phyloP scores from a whole-genome alignment of 768 basidiomycete species.

The Botryobasidium botryosum region DNA sequence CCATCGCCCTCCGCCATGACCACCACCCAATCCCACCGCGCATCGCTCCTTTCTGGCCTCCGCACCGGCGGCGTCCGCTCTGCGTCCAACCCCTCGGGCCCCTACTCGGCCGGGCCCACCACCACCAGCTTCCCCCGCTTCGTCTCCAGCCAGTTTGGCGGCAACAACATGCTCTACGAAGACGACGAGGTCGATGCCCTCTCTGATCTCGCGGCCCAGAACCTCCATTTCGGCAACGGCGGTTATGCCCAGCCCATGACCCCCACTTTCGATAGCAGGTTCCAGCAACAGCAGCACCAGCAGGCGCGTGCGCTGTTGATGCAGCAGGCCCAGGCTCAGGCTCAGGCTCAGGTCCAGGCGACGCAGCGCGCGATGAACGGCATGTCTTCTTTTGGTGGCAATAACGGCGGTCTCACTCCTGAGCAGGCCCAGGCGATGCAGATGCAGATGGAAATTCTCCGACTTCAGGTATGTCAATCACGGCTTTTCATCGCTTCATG shows the following conservation, averaged over 20 bases:
- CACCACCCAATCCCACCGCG: constrained; percentile 26
- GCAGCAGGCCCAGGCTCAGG: no score
- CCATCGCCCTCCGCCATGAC: constrained; percentile 13
- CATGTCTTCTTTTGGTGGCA: not conserved
- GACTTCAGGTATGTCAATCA: constrained; percentile 55
- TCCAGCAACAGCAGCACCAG: constrained; percentile 43
- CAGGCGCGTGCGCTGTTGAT: constrained; percentile 32
- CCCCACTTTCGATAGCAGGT: constrained; percentile 41
- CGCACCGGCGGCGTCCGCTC: constrained; percentile 83
- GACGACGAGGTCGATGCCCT: constrained; percentile 27
- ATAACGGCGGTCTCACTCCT: not conserved
- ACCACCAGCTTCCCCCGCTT: constrained; percentile 44
- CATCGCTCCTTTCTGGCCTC: constrained; percentile 74
- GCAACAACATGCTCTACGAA: no score
- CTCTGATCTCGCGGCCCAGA: constrained; percentile 36
- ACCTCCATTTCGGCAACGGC: constrained; percentile 34
- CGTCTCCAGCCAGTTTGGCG: constrained; percentile 25
- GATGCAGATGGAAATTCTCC: constrained; percentile 69
- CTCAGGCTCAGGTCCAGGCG: constrained; percentile 28
- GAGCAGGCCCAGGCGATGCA: constrained; percentile 50
- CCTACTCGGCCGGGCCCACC: constrained; percentile 61
- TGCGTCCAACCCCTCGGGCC: constrained; percentile 29
- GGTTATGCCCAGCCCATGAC: constrained; percentile 43
- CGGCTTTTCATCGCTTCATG: no score
- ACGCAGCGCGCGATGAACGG: constrained; percentile 20